Conservation (phyloP, 169 alveolate genomes). For the Plasmodium reichenowi region DNA sequence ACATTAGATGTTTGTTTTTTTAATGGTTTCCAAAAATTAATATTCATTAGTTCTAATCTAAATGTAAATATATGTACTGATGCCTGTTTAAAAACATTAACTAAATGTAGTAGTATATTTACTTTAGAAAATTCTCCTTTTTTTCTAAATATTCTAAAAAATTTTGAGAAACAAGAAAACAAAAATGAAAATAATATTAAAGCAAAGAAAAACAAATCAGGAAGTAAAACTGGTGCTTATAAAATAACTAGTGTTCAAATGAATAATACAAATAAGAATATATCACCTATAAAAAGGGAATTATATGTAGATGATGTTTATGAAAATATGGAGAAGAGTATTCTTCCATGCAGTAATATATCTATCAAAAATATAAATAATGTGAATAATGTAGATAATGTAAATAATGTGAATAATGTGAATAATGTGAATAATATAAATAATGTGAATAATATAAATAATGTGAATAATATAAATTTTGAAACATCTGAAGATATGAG, state of each 20-base stretch:
- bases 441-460: no score
- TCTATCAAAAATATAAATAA: no score
- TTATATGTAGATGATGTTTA: no score
- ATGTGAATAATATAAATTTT: no score
- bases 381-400: no score
- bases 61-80: conserved; percentile 65
- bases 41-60: conserved; percentile 59
- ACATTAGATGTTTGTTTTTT: conserved; percentile 62
- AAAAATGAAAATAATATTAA: conserved; percentile 24
- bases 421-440: no score
- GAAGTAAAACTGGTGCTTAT: conserved; percentile 5
- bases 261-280: conserved; percentile 8
- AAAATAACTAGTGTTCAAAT: neutral
- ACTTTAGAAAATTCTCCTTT: conserved; percentile 71
- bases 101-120: conserved; percentile 77
- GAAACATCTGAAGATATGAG: no score
- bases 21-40: conserved; percentile 68
- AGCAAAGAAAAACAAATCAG: conserved; percentile 35
- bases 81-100: conserved; percentile 66
- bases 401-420: no score
- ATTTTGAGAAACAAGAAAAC: conserved; percentile 51
- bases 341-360: no score
- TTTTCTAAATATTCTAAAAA: conserved; percentile 64
- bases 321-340: no score
- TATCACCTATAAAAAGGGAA: conserved; percentile 7